Conservation (phyloP, 1,139 yeast genomes). For the Saccharomyces pastorianus region DNA sequence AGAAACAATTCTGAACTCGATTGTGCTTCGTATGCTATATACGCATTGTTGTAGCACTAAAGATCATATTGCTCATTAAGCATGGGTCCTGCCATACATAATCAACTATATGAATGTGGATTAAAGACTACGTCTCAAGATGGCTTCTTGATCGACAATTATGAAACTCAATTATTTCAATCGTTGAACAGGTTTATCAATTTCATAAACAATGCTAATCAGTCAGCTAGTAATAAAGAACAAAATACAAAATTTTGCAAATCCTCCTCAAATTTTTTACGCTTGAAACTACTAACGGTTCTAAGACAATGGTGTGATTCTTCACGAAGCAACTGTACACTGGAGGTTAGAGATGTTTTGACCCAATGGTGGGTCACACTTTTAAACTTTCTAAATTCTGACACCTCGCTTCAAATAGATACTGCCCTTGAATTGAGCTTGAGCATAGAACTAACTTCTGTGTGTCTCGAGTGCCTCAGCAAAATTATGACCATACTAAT, state of each 20-base stretch:
- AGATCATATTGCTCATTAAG: background rate
- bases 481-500: slow-evolving; percentile 22
- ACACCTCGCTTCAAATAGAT: slow-evolving; percentile 5
- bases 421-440: background rate
- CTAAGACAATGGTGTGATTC: slow-evolving; percentile 10
- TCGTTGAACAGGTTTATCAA: slow-evolving; percentile 23
- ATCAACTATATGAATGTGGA: background rate
- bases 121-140: background rate
- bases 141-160: slow-evolving; percentile 12
- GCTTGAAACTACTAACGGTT: slow-evolving; percentile 19
- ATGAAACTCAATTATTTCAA: slow-evolving; percentile 14
- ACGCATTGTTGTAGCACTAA: background rate
- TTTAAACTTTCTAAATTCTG: slow-evolving; percentile 22
- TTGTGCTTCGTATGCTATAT: background rate
- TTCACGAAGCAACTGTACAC: background rate
- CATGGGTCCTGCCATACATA: background rate
- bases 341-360: slow-evolving; percentile 15
- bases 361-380: slow-evolving; percentile 31
- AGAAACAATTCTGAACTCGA: background rate
- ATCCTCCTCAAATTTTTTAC: slow-evolving; percentile 17
- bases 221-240: background rate
- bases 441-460: slow-evolving; percentile 18
- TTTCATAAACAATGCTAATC: slow-evolving; percentile 14
- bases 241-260: slow-evolving; percentile 1
- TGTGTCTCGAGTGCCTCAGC: slow-evolving; percentile 26